Base-by-base conservation (phyloP, 768 basidiomycete species). In the Fistulinella prunicolor region DNA sequence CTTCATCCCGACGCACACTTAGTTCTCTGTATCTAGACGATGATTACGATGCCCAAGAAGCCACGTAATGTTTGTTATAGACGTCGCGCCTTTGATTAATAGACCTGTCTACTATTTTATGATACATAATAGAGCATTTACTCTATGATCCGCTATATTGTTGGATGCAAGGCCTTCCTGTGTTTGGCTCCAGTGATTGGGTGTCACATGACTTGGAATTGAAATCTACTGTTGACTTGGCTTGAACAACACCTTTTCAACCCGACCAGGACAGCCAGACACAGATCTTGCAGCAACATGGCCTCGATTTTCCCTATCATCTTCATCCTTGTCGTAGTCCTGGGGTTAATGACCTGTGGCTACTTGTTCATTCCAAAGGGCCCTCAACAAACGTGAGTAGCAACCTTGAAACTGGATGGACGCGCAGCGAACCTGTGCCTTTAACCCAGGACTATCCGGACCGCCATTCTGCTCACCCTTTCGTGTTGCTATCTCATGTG, bases 401-500 rank as follows among this genome's bases (percentile, higher is more conserved):
- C 35, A 37, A 3, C 13, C 21, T 23, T 5, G 40, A 38, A 42
- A 21, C 30, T 46, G 5, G 7, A 36, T 13, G 38, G 10, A 37
- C 26, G 22, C 14, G 26, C 16, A 23, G 26, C 24, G 9, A 29
- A 47, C 42, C 34, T 21, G 9, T 22, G 19, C 47, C 19, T 23
- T 41, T 34, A 19, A 35, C 40, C 19, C 67, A 98, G 94, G 49
- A 79, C 94, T 43, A 79, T 94, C 54, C 86, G 94, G 56, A 87
- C 92, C 2, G 79, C 78, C 53, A 63, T 92, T 40, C 75, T 91
- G 72, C 79, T 98, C 52, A 79, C 89, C 3, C 68, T 97, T 16
- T 73, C 81, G 3, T 86, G 80, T 46, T 94, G 90, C 70, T 98
- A 94, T 73, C 80, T 98, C 59, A 85, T 97, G 83, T 98, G 94